phyloP scores from a whole-genome alignment of 139 green algal species.

The Coelastrella sp. region DNA sequence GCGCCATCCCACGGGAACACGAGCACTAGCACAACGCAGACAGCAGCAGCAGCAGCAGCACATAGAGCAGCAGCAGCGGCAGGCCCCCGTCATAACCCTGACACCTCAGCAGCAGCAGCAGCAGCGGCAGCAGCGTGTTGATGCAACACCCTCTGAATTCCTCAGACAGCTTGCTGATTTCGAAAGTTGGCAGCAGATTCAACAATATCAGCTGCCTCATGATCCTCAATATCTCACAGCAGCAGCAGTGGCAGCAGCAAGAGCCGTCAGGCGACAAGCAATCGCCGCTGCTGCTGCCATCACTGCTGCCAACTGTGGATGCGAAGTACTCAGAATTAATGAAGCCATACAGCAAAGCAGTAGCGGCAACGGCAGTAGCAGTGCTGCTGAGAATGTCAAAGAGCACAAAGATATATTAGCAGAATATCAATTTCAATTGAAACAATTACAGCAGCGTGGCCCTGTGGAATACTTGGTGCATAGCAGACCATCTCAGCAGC shows the following conservation, averaged over 20 bases:
- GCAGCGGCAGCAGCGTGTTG: not conserved
- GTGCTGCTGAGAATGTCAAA: no score
- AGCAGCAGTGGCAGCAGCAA: not conserved
- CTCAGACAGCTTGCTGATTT: not conserved
- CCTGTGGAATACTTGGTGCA: not conserved
- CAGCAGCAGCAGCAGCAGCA: not conserved
- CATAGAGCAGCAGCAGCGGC: not conserved
- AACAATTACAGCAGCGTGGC: not conserved
- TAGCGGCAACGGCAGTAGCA: not conserved
- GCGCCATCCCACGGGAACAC: not conserved
- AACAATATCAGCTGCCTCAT: not conserved
- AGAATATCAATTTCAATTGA: not conserved
- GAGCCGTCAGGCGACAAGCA: not conserved
- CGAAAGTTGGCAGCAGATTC: not conserved
- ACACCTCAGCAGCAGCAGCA: conserved; percentile 14
- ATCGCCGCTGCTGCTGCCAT: not conserved
- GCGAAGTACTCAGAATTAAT: no score
- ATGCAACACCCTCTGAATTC: not conserved
- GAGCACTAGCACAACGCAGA: no score
- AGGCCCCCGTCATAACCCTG: not conserved
- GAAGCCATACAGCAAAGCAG: no score
- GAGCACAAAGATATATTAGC: no score
- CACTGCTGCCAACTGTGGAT: no score
- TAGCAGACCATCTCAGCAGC: not conserved
- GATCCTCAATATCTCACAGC: not conserved